Evolutionary conservation across 73 alveolate genomes (phyloP).

Genomic region (Symbiodinium pilosum): DNA sequence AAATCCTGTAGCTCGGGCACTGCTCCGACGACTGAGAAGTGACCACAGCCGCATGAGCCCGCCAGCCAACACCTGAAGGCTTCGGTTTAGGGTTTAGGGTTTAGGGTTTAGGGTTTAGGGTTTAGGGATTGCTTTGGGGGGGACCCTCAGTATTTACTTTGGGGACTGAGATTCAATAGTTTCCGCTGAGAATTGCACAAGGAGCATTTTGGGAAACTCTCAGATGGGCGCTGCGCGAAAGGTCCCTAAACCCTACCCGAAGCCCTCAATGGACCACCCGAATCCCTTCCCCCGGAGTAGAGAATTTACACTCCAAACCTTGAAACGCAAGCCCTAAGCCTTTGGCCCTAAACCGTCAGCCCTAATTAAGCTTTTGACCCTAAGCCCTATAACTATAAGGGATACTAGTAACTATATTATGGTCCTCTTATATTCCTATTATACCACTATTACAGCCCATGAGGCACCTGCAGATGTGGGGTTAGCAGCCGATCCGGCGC

Average conservation of each 20-base stretch:
- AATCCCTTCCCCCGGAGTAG: background rate
- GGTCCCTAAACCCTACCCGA: background rate
- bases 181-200: background rate
- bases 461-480: background rate
- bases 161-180: background rate
- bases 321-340: background rate
- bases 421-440: no score
- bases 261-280: background rate
- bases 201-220: no score
- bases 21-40: slow-evolving; percentile 28
- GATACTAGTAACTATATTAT: no score
- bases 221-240: no score
- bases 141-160: no score
- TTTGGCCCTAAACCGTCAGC: background rate
- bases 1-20: background rate
- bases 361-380: background rate
- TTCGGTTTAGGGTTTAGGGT: background rate
- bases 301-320: background rate
- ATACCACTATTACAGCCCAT: no score
- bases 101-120: background rate
- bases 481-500: background rate
- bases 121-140: background rate
- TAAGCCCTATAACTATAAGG: background rate
- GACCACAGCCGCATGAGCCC: slow-evolving; percentile 37
- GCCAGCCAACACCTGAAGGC: slow-evolving; percentile 14